These are phyloP conservation scores for Harringtonia lauricola DNA, from an alignment of 2,329 filamentous ascomycete genomes.

Conservation along the genomic window DNA sequence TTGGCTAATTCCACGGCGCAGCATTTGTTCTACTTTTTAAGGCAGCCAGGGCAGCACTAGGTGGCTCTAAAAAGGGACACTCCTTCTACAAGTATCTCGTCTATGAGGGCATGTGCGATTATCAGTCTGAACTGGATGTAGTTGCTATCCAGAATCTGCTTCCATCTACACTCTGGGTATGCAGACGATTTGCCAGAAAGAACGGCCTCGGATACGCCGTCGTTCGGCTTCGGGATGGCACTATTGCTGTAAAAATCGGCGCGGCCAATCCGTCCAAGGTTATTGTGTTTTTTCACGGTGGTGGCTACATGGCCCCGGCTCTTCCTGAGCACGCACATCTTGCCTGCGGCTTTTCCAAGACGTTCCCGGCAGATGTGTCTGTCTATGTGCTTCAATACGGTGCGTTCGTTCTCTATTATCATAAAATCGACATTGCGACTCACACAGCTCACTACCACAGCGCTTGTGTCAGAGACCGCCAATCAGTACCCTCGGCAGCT, in stretches of 20 bases:
- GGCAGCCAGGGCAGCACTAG: neutral
- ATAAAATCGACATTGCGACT: too few species aligned
- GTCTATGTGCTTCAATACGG: slow-evolving; percentile 4
- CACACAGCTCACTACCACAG: too few species aligned
- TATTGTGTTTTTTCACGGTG: slow-evolving; percentile 4
- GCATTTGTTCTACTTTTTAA: slow-evolving; percentile 1
- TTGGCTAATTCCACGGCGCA: neutral
- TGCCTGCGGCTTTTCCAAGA: neutral
- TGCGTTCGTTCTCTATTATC: too few species aligned
- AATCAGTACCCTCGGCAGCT: slow-evolving; percentile 6
- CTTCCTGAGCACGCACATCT: neutral
- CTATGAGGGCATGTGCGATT: slow-evolving; percentile 5
- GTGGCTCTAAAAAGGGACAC: slow-evolving; percentile 1
- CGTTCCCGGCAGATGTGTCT: neutral
- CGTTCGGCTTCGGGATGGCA: slow-evolving; percentile 2
- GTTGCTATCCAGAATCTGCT: slow-evolving; percentile 6
- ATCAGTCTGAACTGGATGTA: slow-evolving; percentile 3
- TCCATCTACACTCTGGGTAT: neutral
- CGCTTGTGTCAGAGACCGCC: slow-evolving; percentile 1
- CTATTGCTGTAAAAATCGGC: neutral
- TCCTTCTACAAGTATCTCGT: slow-evolving; percentile 1
- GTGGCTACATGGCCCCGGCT: slow-evolving; percentile 4
- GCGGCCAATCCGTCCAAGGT: neutral
- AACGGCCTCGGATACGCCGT: neutral
- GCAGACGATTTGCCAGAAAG: neutral